Percentiles rank a stretch among this genome's conserved stretches.
These are phyloP conservation scores for Hygrophorus pudorinus DNA, from an alignment of 768 basidiomycete genomes.

Conservation along the genomic window DNA sequence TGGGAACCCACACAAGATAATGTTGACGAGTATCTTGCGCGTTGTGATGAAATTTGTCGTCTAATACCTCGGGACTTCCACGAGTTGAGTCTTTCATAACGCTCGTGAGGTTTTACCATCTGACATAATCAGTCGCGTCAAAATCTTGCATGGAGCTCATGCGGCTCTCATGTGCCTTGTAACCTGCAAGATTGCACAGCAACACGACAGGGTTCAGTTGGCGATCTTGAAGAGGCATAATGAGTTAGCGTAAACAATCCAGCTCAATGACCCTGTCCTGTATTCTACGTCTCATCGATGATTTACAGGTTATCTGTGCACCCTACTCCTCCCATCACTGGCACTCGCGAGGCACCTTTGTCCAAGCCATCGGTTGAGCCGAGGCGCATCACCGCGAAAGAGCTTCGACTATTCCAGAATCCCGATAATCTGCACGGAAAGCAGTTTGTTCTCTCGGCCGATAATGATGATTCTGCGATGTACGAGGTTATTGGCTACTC, in stretches of 20 bases:
- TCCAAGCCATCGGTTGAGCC: too few relatives aligned
- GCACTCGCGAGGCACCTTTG: too few relatives aligned
- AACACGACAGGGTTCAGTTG: neutral
- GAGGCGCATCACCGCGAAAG: too few relatives aligned
- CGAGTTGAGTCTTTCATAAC: neutral
- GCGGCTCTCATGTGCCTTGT: neutral
- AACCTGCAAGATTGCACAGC: neutral
- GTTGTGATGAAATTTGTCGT: constrained; percentile 3
- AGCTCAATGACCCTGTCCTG: neutral
- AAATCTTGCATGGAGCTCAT: constrained; percentile 1
- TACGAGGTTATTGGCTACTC: constrained; percentile 4
- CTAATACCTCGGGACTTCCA: neutral
- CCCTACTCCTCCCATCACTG: too few relatives aligned
- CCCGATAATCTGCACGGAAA: constrained; percentile 6
- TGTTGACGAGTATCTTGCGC: constrained; percentile 6
- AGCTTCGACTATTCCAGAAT: too few relatives aligned
- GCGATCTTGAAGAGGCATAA: neutral
- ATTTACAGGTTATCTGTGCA: too few relatives aligned
- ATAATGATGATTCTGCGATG: constrained; percentile 1
- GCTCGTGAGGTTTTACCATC: too few relatives aligned
- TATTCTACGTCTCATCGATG: too few relatives aligned
- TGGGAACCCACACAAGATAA: constrained; percentile 4
- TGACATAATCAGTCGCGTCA: constrained; percentile 2
- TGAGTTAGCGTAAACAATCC: neutral
- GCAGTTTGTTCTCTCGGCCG: constrained; percentile 1